A percentile compares a stretch with the other conserved stretches of the same genome.
Conservation (phyloP, 805 yeast genomes). For the Kodamaea hsintzibuensis region DNA sequence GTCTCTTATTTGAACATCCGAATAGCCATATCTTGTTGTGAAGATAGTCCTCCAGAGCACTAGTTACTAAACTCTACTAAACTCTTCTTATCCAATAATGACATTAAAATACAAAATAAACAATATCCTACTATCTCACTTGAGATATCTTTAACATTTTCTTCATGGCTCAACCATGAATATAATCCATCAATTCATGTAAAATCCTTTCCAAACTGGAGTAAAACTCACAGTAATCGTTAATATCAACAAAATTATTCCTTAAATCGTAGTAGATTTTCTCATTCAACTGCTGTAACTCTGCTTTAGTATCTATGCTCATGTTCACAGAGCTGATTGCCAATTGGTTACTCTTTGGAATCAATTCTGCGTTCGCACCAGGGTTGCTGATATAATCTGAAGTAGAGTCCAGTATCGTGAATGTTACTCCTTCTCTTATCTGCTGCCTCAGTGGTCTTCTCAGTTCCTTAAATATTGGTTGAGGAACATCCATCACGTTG, state of each 20-base stretch:
- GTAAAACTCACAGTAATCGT: constrained; percentile 46
- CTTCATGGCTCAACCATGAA: constrained; percentile 16
- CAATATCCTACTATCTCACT: background rate
- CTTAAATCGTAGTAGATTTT: constrained; percentile 42
- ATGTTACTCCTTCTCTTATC: background rate
- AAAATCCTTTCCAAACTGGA: constrained; percentile 41
- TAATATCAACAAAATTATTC: constrained; percentile 44
- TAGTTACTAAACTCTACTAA: too few species aligned
- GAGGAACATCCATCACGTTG: constrained; percentile 45
- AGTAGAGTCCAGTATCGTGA: background rate
- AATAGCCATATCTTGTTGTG: too few species aligned
- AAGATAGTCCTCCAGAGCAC: too few species aligned
- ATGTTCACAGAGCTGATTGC: constrained; percentile 7
- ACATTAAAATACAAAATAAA: background rate
- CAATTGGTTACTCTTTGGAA: constrained; percentile 9
- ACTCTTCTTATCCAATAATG: too few species aligned
- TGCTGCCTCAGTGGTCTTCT: constrained; percentile 1
- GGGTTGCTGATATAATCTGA: constrained; percentile 5
- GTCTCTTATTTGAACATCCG: too few species aligned
- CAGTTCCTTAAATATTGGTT: constrained; percentile 23
- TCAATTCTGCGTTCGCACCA: constrained; percentile 2
- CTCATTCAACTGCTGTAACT: constrained; percentile 34
- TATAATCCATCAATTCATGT: constrained; percentile 40
- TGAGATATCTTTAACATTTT: background rate
- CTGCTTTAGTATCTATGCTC: constrained; percentile 21